Percentiles rank a stretch among this genome's conserved stretches.
Evolutionary conservation across 305 asterid genomes (phyloP).

Genomic region (Striga hermonthica): DNA sequence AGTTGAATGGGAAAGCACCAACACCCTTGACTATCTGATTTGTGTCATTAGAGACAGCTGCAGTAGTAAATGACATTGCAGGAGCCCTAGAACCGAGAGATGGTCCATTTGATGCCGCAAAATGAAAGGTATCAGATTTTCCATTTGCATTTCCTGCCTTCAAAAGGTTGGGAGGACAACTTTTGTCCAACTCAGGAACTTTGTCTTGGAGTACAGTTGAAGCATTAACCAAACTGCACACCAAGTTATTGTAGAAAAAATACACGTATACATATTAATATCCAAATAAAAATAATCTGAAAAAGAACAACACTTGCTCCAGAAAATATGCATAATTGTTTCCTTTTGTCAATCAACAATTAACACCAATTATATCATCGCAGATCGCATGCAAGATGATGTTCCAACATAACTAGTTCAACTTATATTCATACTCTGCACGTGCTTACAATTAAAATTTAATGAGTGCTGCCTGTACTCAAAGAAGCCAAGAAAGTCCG

Average conservation of each 20-base stretch:
- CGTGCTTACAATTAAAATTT: neutral
- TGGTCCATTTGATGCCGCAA: conserved; percentile 36
- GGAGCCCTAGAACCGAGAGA: neutral
- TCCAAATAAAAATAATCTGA: conserved; percentile 4
- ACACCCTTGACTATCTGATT: conserved; percentile 33
- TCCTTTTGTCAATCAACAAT: neutral
- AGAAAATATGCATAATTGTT: conserved; percentile 12
- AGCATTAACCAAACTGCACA: conserved; percentile 39
- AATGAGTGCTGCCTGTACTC: neutral
- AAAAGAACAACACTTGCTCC: neutral
- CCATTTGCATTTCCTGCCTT: conserved; percentile 39
- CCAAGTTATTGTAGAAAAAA: conserved; percentile 14
- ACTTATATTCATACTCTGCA: neutral
- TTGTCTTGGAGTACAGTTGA: conserved; percentile 29
- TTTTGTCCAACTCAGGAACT: conserved; percentile 33
- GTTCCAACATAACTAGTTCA: conserved; percentile 1
- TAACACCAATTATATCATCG: neutral
- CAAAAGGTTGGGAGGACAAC: conserved; percentile 21
- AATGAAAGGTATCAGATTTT: conserved; percentile 30
- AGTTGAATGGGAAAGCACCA: conserved; percentile 31
- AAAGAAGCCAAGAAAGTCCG: neutral
- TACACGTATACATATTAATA: neutral
- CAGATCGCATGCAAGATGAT: neutral
- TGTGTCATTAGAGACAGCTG: conserved; percentile 24
- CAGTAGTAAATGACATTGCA: conserved; percentile 27